A percentile compares a stretch with the other conserved stretches of the same genome.
Evolutionary conservation across 768 basidiomycete species (phyloP).

Genomic region (Saitozyma sp.): DNA sequence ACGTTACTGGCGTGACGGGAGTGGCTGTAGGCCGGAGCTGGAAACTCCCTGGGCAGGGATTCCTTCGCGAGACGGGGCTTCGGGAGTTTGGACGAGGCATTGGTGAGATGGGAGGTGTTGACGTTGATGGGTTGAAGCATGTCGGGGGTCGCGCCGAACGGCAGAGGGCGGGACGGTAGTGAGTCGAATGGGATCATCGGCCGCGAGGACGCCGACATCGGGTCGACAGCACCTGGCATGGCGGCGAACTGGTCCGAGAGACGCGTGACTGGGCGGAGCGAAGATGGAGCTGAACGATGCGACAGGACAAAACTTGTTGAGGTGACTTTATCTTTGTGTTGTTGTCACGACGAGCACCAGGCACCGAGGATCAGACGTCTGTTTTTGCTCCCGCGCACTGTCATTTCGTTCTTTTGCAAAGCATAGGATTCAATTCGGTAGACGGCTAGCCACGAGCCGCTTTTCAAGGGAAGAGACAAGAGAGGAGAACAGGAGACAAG

Average conservation of each 20-base stretch:
- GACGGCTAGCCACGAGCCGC: no score
- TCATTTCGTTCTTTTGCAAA: no score
- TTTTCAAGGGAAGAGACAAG: no score
- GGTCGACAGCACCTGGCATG: conserved; percentile 34
- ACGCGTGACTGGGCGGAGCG: no score
- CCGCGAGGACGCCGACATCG: conserved; percentile 35
- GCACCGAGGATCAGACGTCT: no score
- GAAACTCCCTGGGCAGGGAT: conserved; percentile 14
- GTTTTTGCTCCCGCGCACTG: no score
- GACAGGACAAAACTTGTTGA: no score
- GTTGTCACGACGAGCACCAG: no score
- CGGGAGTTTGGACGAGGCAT: conserved; percentile 13
- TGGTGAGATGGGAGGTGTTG: conserved; percentile 10
- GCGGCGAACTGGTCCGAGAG: background rate
- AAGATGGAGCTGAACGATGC: no score
- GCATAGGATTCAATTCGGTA: no score
- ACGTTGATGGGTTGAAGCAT: conserved; percentile 11
- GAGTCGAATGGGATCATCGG: conserved; percentile 24
- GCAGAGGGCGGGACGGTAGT: conserved; percentile 24
- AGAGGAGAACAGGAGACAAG: no score
- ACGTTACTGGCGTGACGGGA: conserved; percentile 3
- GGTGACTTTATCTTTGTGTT: no score
- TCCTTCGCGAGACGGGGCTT: conserved; percentile 22
- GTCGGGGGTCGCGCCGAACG: conserved; percentile 29
- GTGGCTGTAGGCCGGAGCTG: conserved; percentile 20